Conservation (phyloP, 768 basidiomycete species). For the Auricularia auricula-judae region DNA sequence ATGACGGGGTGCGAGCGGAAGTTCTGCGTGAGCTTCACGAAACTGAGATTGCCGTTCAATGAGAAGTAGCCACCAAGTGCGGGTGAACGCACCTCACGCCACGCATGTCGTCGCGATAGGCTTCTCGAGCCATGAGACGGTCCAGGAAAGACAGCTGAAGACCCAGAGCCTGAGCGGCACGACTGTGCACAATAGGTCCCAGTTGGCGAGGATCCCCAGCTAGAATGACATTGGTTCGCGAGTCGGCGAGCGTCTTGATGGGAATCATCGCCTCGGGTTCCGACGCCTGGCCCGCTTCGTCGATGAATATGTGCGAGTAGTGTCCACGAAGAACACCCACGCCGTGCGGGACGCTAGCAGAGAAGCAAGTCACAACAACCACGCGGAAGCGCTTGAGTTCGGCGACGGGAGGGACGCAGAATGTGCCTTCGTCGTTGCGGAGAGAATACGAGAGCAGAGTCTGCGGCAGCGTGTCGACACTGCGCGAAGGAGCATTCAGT, state of each 20-base stretch:
- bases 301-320: constrained; percentile 58
- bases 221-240: constrained; percentile 44
- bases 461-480: not conserved
- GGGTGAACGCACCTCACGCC: not conserved
- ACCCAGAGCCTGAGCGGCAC: constrained; percentile 43
- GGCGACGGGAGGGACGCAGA: constrained; percentile 29
- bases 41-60: constrained; percentile 21
- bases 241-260: constrained; percentile 47
- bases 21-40: constrained; percentile 53
- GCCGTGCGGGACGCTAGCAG: constrained; percentile 42
- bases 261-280: constrained; percentile 56
- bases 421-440: constrained; percentile 10
- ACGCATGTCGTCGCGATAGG: constrained; percentile 18
- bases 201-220: constrained; percentile 66
- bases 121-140: constrained; percentile 38
- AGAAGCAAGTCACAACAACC: constrained; percentile 53
- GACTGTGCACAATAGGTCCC: constrained; percentile 55
- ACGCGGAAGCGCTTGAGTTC: constrained; percentile 35
- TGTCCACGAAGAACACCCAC: constrained; percentile 51
- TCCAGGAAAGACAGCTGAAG: constrained; percentile 52
- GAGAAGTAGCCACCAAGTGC: not conserved
- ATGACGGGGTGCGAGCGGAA: constrained; percentile 55
- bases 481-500: constrained; percentile 10
- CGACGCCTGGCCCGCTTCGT: constrained; percentile 64
- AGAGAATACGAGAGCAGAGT: not conserved